Base-by-base conservation (phyloP, 805 yeast species). In the Yamadazyma sp. region DNA sequence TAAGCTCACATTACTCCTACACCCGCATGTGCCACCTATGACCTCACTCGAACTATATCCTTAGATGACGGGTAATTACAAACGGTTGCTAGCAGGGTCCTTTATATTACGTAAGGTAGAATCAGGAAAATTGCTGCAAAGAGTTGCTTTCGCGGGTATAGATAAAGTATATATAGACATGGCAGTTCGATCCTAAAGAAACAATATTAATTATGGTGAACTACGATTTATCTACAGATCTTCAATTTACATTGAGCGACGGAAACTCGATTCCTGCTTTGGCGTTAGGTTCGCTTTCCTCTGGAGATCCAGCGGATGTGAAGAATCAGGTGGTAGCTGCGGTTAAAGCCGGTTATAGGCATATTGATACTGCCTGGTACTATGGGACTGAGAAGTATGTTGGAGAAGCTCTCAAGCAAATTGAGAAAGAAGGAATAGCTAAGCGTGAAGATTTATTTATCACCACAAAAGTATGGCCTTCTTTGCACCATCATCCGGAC, bases 181-280 rank as follows among this genome's bases (percentile, higher is more conserved):
- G n/a, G n/a, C n/a, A n/a, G n/a, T n/a, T n/a, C n/a, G n/a, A n/a
- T n/a, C n/a, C n/a, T n/a, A n/a, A n/a, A n/a, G n/a, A n/a, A n/a
- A n/a, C n/a, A n/a, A n/a, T 6, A 21, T 12, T 16, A 6, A n/a
- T 12, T 21, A 38, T 38, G 37, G 26, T 28, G 5, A 22, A 28
- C 5, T 19, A 38, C 22, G 41, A 44, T 31, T 48, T 48, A 21
- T 63, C 67, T 6, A 70, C 73, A 2, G 66, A 61, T 30, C 57
- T 69, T 20, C 49, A 53, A 17, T 68, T 76, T 46, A 64, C 62
- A 6, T 66, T 84, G 26, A 75, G 75, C 59, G 74, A 78, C 48
- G 88, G 88, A 13, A 57, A 62, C 30, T 53, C 50, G 21, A 75
- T 84, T 40, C 91, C 91, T 3, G 81, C 81, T 2, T 54, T 83